Evolutionary conservation across 768 basidiomycete species (phyloP).

Genomic region (Floccularia luteovirens): DNA sequence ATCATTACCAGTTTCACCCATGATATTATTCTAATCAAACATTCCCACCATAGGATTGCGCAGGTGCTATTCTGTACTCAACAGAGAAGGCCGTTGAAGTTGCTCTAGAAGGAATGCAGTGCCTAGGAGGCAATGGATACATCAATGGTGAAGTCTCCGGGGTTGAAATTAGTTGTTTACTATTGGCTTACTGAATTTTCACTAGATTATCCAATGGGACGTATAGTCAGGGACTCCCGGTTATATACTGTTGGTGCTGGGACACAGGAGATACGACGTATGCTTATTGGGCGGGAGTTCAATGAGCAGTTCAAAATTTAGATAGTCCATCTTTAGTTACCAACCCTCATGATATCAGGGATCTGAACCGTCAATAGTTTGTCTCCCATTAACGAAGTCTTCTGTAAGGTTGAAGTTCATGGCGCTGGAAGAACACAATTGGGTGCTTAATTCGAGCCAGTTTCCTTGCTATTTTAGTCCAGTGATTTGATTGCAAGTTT

Average conservation of each 20-base stretch:
- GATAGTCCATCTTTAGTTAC: not conserved
- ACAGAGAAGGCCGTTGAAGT: constrained; percentile 91
- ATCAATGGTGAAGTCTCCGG: constrained; percentile 63
- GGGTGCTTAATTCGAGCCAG: too few species aligned
- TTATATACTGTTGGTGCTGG: constrained; percentile 96
- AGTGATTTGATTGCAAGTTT: too few species aligned
- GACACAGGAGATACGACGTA: constrained; percentile 90
- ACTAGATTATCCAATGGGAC: constrained; percentile 83
- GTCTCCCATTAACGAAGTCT: too few species aligned
- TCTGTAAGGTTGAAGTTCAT: too few species aligned
- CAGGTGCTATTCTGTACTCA: constrained; percentile 89
- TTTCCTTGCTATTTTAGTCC: too few species aligned
- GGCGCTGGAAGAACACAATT: too few species aligned
- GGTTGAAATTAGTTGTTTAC: not conserved
- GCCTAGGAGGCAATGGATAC: constrained; percentile 92
- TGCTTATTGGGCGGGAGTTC: constrained; percentile 92
- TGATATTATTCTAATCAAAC: not conserved
- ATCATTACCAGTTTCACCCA: not conserved
- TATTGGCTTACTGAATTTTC: constrained; percentile 4
- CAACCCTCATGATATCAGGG: too few species aligned
- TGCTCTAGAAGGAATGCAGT: constrained; percentile 87
- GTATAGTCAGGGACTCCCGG: constrained; percentile 80
- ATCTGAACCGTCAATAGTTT: too few species aligned
- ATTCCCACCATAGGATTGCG: constrained; percentile 66
- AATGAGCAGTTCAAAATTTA: constrained; percentile 52